Evolutionary conservation across 495 filamentous ascomycete species (phyloP), one percentile per base, ranked within the genome.

Genomic region (Aspergillus biplanus): DNA sequence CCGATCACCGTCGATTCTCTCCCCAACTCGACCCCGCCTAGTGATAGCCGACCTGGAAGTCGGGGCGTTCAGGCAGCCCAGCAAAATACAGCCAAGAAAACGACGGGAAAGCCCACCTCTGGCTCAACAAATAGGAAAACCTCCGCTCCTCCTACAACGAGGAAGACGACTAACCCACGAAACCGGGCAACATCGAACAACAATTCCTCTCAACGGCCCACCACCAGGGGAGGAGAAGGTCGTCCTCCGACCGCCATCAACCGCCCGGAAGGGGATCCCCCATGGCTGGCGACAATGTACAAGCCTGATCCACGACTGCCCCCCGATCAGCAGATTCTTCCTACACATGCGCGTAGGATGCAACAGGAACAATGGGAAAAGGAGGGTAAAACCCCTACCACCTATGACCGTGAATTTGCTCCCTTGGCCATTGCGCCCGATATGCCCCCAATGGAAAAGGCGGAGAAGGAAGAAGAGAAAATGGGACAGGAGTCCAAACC

Each of bases 331-430:
- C 95, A 99, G 72, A 85, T 99, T 56, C 85, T 99, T 16, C 95
- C 95, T 4, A 99, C 95, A 0, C 92, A 97, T 62, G 95, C 95
- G 46, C 95, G 89, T 68, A 85, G 90, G 64, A 83, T 98, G 76
- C 89, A 93, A 71, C 95, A 97, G 80, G 92, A 97, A 73, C 92
- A 95, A 71, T 96, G 92, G 93, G 92, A 93, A 75, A 88, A 87
- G 67, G 92, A 97, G 75, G 93, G 92, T 54, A 90, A 90, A 56
- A 88, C 88, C 62, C 91, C 90, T 6, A 90, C 83, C 52, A 83
- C 88, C 34, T 96, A 94, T 73, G 93, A 96, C 72, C 87, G 85
- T 64, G 86, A 95, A 67, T 91, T 96, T 78, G 86, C 87, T 32
- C 89, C 92, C 33, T 79, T 97, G 35, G 90, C 90, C 18, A 80